These are phyloP conservation scores for Psidium guajava DNA, from an alignment of 345 rosid species.

Conservation along the genomic window DNA sequence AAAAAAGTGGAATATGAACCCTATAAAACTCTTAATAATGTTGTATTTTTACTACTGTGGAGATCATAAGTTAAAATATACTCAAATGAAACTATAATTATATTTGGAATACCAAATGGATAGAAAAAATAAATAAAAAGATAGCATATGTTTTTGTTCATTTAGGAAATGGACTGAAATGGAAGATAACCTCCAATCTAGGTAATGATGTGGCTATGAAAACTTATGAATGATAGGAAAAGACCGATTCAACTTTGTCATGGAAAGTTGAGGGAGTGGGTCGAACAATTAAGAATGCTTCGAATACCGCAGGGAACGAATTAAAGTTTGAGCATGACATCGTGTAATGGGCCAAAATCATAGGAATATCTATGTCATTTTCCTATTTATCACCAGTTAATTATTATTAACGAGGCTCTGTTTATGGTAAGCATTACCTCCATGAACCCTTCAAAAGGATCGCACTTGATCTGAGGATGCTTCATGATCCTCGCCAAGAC, in stretches of 20 bases:
- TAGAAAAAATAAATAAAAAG: background rate
- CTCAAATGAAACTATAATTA: background rate
- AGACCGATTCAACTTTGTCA: background rate
- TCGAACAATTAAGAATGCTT: background rate
- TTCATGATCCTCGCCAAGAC: background rate
- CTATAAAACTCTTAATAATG: background rate
- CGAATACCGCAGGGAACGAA: accelerated
- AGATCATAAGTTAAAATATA: background rate
- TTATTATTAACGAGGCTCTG: background rate
- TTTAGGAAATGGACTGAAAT: background rate
- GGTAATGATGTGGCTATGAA: background rate
- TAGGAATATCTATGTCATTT: background rate
- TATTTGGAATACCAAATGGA: background rate
- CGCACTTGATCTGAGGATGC: background rate
- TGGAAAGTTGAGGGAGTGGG: background rate
- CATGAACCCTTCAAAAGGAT: background rate
- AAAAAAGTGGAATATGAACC: background rate
- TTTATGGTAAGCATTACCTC: background rate
- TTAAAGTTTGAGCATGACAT: background rate
- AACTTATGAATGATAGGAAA: background rate
- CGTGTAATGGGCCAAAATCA: background rate
- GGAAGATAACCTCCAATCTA: background rate
- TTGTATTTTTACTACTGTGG: background rate
- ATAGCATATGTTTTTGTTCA: background rate
- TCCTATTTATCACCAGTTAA: background rate